phyloP scores from a whole-genome alignment of 352 stramenopile species.

The Phytophthora pisi region DNA sequence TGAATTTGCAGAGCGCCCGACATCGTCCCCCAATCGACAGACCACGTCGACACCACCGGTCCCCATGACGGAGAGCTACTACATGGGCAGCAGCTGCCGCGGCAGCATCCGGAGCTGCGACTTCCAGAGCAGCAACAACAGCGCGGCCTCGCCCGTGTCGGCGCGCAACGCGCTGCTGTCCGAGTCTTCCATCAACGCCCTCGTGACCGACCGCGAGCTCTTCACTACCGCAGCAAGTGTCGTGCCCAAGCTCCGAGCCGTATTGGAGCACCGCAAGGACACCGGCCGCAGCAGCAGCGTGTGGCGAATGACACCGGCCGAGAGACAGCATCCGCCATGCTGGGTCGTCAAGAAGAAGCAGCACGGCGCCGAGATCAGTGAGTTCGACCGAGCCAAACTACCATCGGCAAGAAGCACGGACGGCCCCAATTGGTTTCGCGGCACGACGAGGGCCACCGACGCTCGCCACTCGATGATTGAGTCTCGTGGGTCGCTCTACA shows the following conservation, averaged over 20 bases:
- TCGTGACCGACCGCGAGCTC: constrained; percentile 42
- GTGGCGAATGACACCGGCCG: constrained; percentile 4
- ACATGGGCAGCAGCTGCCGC: constrained; percentile 33
- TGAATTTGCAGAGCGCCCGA: constrained; percentile 22
- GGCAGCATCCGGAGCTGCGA: constrained; percentile 42
- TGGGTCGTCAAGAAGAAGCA: constrained; percentile 54
- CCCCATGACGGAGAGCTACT: constrained; percentile 40
- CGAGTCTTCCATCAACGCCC: constrained; percentile 36
- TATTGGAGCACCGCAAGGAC: constrained; percentile 32
- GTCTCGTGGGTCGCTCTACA: constrained; percentile 24
- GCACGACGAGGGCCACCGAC: constrained; percentile 6
- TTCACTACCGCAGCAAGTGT: constrained; percentile 40
- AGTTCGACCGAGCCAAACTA: constrained; percentile 54
- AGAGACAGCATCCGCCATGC: constrained; percentile 22
- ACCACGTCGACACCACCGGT: neutral
- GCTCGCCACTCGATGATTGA: constrained; percentile 39
- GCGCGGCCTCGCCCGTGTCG: constrained; percentile 31
- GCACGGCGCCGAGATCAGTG: constrained; percentile 50
- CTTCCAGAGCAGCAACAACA: constrained; percentile 43
- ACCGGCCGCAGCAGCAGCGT: constrained; percentile 16
- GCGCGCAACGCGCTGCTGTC: constrained; percentile 35
- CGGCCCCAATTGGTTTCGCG: constrained; percentile 20
- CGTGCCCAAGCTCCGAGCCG: constrained; percentile 45
- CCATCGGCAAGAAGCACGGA: constrained; percentile 13
- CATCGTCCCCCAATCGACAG: neutral